Base-by-base conservation (phyloP, 495 filamentous ascomycete species). In the Wilcoxina mikolae region DNA sequence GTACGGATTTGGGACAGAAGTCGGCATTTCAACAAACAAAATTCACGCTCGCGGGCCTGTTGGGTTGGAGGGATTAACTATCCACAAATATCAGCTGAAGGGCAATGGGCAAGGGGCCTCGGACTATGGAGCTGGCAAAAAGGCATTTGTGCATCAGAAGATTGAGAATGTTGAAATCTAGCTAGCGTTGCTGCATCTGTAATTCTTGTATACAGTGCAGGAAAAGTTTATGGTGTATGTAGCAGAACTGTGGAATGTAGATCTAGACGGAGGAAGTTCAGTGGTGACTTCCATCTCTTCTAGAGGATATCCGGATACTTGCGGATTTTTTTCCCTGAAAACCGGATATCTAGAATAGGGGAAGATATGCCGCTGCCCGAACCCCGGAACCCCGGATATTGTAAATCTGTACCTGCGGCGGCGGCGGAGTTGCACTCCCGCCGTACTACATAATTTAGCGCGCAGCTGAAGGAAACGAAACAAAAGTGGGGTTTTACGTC, bases 11-110 rank as follows among this genome's bases (percentile, higher is more conserved):
- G 91, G 91, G 28, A 95, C 91, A 0, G 91, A 99, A 68, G 91
- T 98, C 1, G 91, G 91, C 35, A 95, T 98, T 67, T 93, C 85
- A 69, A 98, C 91, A 42, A 98, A 96, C 70, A 98, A 96, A 71
- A 94, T 98, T 51, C 91, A 98, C 64, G 83, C 86, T 5, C 74
- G 91, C 33, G 91, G 91, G 1, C 91, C 91, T 0, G 91, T 98
- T 11, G 91, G 91, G 15, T 69, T 98, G 42, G 90, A 96, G 65
- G 91, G 91, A 0, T 69, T 98, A 68, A 94, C 86, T 70, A 95
- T 96, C 54, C 95, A 98, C 64, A 94, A 95, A 73, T 98, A 95
- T 73, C 73, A 86, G 66, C 73, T 98, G 33, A 70, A 78, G 44
- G 91, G 93, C 9, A 71, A 76, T 33, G 91, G 88, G 9, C 91